Evolutionary conservation across 257 asterid genomes (phyloP), one percentile per base, ranked within the genome.

Genomic region (Anisodus tanguticus): DNA sequence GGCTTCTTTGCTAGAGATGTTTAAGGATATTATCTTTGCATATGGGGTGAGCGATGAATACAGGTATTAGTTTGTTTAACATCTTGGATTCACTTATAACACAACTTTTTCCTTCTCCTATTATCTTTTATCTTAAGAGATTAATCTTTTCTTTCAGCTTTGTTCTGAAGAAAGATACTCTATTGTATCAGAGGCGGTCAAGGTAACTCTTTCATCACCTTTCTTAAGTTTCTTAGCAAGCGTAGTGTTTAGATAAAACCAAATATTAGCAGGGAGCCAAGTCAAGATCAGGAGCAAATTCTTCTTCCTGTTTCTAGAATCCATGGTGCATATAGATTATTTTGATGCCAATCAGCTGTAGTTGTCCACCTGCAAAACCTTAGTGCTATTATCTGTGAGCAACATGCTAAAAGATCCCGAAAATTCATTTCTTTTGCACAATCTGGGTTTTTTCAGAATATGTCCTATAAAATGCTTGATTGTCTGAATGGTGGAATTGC

Each of bases 21-120:
- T 92, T 67, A 89, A 86, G 79, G 99, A 95, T 83, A 86, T 92
- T 70, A 90, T 95, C 84, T 93, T 95, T 86, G 92, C 97, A 51
- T 95, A 95, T 86, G 99, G 99, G 57, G 97, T 91, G 85, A 95
- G 98, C 67, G 98, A 95, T 86, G 98, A 95, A 82, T 92, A 93
- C 93, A 94, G 96, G 98, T 95, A 88, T 54, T 83, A 76, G 60
- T 62, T 69, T 70, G 37, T 78, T 54, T 70, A 51, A 80, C 35
- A 39, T 49, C 76, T 83, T 90, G 26, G 83, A n/a, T 70, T 55
- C 51, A 9, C 47, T 66, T 69, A 12, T 60, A 74, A 70, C 58
- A 47, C 85, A 22, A 63, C 57, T 37, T 10, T 51, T 6, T 15
- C 22, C 59, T 45, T 47, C 84, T 72, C 41, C 19, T 19, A 2